These are phyloP conservation scores for Daldinia eschscholtzii DNA, from an alignment of 2,329 filamentous ascomycete genomes.

Conservation along the genomic window DNA sequence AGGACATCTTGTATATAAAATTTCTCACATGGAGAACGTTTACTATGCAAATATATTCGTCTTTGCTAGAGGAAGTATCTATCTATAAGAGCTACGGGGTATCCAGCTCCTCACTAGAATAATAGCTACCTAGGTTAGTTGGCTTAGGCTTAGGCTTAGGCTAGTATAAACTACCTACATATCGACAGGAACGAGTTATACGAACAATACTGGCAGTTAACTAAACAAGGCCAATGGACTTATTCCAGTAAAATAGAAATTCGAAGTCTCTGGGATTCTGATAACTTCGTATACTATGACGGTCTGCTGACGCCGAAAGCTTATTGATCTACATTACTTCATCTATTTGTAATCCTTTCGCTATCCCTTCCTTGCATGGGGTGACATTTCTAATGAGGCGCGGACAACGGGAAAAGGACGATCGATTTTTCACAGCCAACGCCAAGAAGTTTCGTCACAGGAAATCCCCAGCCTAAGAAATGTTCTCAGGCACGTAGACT, in stretches of 20 bases:
- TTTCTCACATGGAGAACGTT: no score
- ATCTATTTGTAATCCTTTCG: background rate
- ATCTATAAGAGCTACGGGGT: no score
- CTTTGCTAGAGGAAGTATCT: no score
- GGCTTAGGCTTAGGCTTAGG: background rate
- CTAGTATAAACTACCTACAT: no score
- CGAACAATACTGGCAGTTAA: background rate
- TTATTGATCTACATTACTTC: conserved; percentile 3
- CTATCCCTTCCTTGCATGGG: background rate
- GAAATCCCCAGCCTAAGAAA: background rate
- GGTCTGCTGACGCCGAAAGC: conserved; percentile 3
- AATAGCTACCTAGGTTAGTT: no score
- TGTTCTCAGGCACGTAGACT: conserved; percentile 46
- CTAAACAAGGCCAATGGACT: background rate
- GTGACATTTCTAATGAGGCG: conserved; percentile 1
- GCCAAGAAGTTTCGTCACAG: background rate
- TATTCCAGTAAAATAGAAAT: background rate
- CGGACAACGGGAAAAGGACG: background rate
- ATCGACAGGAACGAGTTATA: background rate
- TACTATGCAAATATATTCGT: background rate
- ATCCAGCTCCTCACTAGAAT: no score
- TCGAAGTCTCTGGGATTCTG: background rate
- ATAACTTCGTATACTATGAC: background rate
- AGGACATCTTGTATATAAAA: background rate
- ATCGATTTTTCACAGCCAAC: background rate